phyloP scores from a whole-genome alignment of 2,329 filamentous ascomycete genomes.

The Hymenotorrendiella dingleyae region DNA sequence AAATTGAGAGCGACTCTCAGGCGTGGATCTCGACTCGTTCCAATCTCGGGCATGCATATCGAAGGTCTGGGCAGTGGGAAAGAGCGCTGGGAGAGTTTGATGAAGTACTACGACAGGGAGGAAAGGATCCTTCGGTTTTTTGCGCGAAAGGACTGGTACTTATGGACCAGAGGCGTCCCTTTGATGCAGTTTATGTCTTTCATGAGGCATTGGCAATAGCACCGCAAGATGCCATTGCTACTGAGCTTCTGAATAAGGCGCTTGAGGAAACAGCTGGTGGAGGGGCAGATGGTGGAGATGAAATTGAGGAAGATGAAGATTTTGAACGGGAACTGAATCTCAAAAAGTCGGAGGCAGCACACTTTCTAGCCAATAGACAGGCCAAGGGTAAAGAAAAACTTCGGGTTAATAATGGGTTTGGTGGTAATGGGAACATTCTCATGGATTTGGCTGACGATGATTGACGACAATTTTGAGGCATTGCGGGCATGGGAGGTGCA shows the following conservation, averaged over 20 bases:
- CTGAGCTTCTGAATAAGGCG: conserved; percentile 69
- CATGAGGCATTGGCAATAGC: conserved; percentile 78
- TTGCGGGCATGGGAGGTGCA: no score
- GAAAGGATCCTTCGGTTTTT: conserved; percentile 73
- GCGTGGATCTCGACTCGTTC: conserved; percentile 80
- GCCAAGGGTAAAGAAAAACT: conserved; percentile 38
- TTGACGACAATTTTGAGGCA: conserved; percentile 11
- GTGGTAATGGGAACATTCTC: conserved; percentile 39
- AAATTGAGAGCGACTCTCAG: conserved; percentile 74
- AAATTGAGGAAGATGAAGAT: conserved; percentile 43
- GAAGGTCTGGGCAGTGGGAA: conserved; percentile 62
- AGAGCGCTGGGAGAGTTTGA: conserved; percentile 78
- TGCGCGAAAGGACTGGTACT: conserved; percentile 78
- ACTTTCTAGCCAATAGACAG: conserved; percentile 21
- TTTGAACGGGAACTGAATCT: conserved; percentile 49
- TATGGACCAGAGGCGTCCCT: conserved; percentile 67
- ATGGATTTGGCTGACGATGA: conserved; percentile 55
- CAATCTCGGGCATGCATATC: conserved; percentile 84
- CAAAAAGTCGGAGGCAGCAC: conserved; percentile 40
- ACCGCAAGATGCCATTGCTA: conserved; percentile 76
- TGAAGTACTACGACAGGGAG: conserved; percentile 75
- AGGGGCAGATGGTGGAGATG: conserved; percentile 21
- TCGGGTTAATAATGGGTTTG: conserved; percentile 30
- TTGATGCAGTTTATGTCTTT: conserved; percentile 73
- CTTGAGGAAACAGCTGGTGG: conserved; percentile 53